Evolutionary conservation across 441 rosid species (phyloP).

Genomic region (Euphorbia schlechtendalii): DNA sequence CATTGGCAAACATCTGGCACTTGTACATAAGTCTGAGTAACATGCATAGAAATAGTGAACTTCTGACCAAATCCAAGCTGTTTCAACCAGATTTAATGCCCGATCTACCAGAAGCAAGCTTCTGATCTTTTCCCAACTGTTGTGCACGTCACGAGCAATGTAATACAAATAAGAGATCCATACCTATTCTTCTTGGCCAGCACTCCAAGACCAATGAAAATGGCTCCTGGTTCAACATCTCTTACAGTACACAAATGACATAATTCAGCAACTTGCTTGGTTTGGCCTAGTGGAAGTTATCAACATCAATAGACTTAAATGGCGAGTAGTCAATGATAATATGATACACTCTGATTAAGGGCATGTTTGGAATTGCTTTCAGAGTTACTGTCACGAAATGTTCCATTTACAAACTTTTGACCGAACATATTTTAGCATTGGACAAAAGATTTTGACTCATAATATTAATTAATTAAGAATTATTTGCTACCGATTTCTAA

Average conservation of each 20-base stretch:
- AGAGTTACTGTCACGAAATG: no score
- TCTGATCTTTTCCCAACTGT: slow-evolving; percentile 2
- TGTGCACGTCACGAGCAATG: slow-evolving; percentile 8
- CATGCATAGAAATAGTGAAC: background rate
- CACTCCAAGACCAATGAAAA: slow-evolving; percentile 19
- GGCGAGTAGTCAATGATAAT: slow-evolving; percentile 7
- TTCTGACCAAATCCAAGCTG: slow-evolving; percentile 7
- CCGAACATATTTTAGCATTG: no score
- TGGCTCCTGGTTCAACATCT: slow-evolving; percentile 19
- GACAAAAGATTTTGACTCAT: no score
- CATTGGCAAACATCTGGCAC: background rate
- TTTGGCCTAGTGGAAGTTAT: slow-evolving; percentile 15
- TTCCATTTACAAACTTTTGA: no score
- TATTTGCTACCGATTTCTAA: no score
- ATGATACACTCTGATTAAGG: slow-evolving; percentile 10
- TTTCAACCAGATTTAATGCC: slow-evolving; percentile 5
- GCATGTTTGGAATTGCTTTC: no score
- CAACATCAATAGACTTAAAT: slow-evolving; percentile 15
- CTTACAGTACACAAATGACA: slow-evolving; percentile 13
- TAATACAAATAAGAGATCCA: slow-evolving; percentile 12
- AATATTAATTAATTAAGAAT: no score
- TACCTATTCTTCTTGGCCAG: slow-evolving; percentile 19
- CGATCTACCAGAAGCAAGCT: slow-evolving; percentile 8
- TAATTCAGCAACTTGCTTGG: slow-evolving; percentile 17
- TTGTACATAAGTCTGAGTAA: slow-evolving; percentile 15